phyloP scores from a whole-genome alignment of 2,329 filamentous ascomycete species.

The Neocatenulostroma microsporum region DNA sequence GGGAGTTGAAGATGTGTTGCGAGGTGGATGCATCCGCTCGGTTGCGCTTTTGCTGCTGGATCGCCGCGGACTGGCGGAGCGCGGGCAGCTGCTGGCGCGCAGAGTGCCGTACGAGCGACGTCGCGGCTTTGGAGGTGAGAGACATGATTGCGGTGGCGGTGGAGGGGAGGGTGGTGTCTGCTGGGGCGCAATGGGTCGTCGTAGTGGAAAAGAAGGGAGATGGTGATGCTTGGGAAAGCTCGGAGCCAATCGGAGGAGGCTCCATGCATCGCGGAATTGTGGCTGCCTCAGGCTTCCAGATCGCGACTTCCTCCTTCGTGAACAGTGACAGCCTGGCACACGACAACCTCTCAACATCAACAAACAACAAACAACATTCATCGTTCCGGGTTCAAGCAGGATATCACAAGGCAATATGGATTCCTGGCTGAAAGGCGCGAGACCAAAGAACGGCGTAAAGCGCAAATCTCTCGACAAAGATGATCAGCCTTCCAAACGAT shows the following conservation, averaged over 20 bases:
- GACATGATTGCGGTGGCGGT: constrained; percentile 40
- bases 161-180: constrained; percentile 16
- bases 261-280: no score
- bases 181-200: constrained; percentile 7
- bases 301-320: no score
- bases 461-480: background rate
- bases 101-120: constrained; percentile 41
- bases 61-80: constrained; percentile 37
- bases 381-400: no score
- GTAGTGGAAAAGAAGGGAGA: constrained; percentile 8
- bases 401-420: background rate
- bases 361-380: no score
- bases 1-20: constrained; percentile 43
- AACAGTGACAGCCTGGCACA: no score
- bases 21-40: constrained; percentile 27
- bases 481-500: background rate
- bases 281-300: no score
- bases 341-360: no score
- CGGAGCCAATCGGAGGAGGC: no score
- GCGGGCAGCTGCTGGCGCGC: constrained; percentile 41
- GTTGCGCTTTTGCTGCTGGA: constrained; percentile 37
- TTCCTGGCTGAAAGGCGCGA: background rate
- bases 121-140: constrained; percentile 40
- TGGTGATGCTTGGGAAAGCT: constrained; percentile 2
- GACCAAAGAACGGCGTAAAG: background rate